These are phyloP conservation scores for Cardamine resedifolia DNA, from an alignment of 345 rosid species.

Conservation along the genomic window DNA sequence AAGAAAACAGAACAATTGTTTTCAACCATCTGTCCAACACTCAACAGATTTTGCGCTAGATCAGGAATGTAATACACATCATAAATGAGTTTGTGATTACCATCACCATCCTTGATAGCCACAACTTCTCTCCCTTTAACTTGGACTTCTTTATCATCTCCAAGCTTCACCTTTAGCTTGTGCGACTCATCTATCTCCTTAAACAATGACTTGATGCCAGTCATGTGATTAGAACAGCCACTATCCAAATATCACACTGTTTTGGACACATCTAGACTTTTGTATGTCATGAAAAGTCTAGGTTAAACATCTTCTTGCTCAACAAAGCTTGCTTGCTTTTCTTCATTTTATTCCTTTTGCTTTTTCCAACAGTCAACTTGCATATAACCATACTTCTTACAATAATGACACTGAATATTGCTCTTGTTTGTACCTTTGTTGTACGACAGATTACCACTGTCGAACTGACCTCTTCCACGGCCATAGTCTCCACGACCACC, in stretches of 20 bases:
- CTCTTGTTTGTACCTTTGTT: too few relatives aligned
- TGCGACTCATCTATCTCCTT: too few relatives aligned
- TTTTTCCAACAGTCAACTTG: neutral
- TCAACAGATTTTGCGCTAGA: neutral
- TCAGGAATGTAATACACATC: neutral
- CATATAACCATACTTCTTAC: neutral
- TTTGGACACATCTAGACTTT: too few relatives aligned
- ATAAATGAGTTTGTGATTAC: constrained; percentile 4
- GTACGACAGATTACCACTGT: neutral
- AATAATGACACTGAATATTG: constrained; percentile 2
- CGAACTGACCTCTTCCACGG: neutral
- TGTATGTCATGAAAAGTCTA: too few relatives aligned
- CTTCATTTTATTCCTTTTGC: neutral
- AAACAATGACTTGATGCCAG: too few relatives aligned
- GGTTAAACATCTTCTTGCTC: too few relatives aligned
- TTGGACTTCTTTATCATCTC: too few relatives aligned
- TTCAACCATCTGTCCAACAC: neutral
- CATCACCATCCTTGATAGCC: neutral
- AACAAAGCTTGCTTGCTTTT: neutral
- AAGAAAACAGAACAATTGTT: too few relatives aligned
- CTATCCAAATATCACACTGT: neutral
- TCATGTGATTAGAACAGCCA: too few relatives aligned
- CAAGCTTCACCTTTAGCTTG: too few relatives aligned
- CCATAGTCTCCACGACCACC: neutral
- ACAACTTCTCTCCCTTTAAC: neutral